Evolutionary conservation across 2,329 filamentous ascomycete species (phyloP), one percentile per base, ranked within the genome.

Genomic region (Penicillium sp.): DNA sequence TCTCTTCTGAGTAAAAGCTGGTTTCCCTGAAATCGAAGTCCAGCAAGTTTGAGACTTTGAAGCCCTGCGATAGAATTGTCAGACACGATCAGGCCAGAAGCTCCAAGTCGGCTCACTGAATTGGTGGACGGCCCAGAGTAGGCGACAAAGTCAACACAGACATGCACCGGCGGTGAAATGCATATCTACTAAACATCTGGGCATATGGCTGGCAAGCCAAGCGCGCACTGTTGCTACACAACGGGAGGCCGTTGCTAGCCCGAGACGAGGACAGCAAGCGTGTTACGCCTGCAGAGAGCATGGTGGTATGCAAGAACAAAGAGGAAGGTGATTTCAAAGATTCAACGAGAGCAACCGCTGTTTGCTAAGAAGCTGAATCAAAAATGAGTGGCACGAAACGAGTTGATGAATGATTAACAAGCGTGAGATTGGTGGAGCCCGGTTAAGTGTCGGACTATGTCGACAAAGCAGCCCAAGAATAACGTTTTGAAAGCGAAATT

Each of bases 1-100:
- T 58, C 70, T 65, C 54, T 59, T 68, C 28, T 66, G 64, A 11
- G 41, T 42, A 17, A 57, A 55, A 15, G 53, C 35, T 4, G 59
- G 58, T 38, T 54, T 63, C 28, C 41, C 58, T 28, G 62, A 22
- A 10, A 53, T 45, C 5, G 58, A 12, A 5, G 12, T 15, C 12
- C 54, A 37, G 22, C 48, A 56, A 11, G 34, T 25, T 10, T 17
- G 50, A 8, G 39, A 17, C 39, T 43, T 60, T 41, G 53, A 39
- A 20, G 56, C 41, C 20, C 65, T 67, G 41, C 5, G 17, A 28
- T 31, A 37, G 10, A 10, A 42, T 20, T 15, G 34, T 67, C 42
- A 63, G 57, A 25, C 14, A 25, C 6, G 25, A n/a, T 2, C 22
- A 22, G 25, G 12, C 25, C 2, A 25, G 1, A 20, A 35, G 3